Percentiles rank a stretch among this genome's conserved stretches.
phyloP scores from a whole-genome alignment of 352 stramenopile species.

The Thalassiosira ordinaria region DNA sequence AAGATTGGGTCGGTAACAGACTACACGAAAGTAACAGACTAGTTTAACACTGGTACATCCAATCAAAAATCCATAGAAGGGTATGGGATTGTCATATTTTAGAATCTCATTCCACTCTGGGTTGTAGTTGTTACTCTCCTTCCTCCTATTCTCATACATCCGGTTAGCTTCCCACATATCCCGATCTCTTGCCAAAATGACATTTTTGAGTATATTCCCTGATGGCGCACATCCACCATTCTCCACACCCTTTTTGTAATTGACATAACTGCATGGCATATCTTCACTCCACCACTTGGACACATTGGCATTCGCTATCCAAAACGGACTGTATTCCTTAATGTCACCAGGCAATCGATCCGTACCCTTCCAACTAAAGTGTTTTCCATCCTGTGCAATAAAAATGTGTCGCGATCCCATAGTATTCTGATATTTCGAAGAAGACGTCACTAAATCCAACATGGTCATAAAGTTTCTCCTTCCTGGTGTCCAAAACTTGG shows the following conservation, averaged over 20 bases:
- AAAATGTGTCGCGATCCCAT: not conserved
- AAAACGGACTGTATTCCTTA: too few species aligned
- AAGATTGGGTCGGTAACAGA: too few species aligned
- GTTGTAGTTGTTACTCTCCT: not conserved
- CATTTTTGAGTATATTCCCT: not conserved
- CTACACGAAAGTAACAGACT: too few species aligned
- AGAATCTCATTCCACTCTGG: not conserved
- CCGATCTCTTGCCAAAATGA: not conserved
- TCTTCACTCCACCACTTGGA: too few species aligned
- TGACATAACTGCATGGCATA: too few species aligned
- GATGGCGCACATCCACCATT: too few species aligned
- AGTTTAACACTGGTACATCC: too few species aligned
- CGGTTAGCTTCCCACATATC: not conserved
- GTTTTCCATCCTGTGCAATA: not conserved
- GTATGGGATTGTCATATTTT: not conserved
- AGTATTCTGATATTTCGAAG: not conserved
- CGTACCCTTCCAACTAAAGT: not conserved
- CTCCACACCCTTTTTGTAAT: not conserved
- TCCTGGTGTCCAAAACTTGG: not conserved
- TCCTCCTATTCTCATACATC: too few species aligned
- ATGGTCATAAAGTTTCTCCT: not conserved
- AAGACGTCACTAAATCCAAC: not conserved
- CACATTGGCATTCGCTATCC: too few species aligned
- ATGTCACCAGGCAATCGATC: not conserved
- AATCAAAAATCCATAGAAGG: not conserved